Evolutionary conservation across 2,329 filamentous ascomycete species (phyloP).

Genomic region (Beauveria medogensis): DNA sequence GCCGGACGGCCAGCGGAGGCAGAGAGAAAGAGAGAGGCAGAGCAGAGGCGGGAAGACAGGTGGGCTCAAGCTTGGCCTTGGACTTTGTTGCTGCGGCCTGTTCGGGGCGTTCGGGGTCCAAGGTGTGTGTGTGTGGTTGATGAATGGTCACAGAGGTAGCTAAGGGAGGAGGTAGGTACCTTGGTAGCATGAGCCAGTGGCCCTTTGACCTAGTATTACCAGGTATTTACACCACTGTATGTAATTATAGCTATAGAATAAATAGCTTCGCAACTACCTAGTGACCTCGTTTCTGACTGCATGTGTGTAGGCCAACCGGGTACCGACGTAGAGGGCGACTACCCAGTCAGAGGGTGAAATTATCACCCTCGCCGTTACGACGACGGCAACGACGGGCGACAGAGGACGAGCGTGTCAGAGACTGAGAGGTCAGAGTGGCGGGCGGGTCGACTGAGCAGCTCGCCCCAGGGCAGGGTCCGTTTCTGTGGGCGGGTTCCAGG

Average conservation of each 20-base stretch:
- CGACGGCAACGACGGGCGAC: too few species aligned
- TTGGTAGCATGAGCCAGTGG: neutral
- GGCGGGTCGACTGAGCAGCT: constrained; percentile 7
- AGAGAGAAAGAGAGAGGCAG: neutral
- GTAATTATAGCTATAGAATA: too few species aligned
- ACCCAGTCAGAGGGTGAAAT: too few species aligned
- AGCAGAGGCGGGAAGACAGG: neutral
- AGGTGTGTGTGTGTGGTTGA: too few species aligned
- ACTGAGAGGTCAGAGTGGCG: constrained; percentile 5
- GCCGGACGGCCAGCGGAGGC: neutral
- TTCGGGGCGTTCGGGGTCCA: neutral
- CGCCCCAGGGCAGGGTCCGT: constrained; percentile 6
- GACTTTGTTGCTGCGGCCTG: neutral
- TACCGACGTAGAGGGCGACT: too few species aligned
- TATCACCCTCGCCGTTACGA: too few species aligned
- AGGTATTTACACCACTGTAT: too few species aligned
- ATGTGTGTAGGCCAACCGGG: too few species aligned
- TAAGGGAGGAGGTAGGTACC: neutral
- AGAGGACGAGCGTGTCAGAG: constrained; percentile 6
- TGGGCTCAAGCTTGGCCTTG: neutral
- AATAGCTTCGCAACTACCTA: too few species aligned
- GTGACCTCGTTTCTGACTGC: too few species aligned
- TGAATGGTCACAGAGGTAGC: neutral
- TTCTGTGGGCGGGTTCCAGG: neutral
- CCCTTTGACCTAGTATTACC: too few species aligned